Conservation (phyloP, 306 rosid genomes). For the Acacia melanoxylon region DNA sequence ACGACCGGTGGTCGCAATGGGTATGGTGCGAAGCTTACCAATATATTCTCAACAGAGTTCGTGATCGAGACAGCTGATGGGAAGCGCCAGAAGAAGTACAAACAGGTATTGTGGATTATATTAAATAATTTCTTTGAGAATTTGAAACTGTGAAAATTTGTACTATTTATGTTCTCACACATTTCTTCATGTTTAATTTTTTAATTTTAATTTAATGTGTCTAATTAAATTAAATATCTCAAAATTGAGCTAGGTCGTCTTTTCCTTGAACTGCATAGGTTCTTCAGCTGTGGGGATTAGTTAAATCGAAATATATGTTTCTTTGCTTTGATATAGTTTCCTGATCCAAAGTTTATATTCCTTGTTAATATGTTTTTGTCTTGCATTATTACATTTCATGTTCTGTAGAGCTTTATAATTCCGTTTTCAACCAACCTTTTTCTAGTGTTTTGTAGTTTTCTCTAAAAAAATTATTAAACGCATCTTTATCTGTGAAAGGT, state of each 20-base stretch:
- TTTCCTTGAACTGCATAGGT: neutral
- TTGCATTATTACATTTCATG: neutral
- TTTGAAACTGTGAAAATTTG: neutral
- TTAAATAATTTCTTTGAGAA: neutral
- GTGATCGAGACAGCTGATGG: slow-evolving; percentile 94
- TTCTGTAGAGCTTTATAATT: neutral
- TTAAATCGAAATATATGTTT: neutral
- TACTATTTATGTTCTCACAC: neutral
- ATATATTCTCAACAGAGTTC: slow-evolving; percentile 86
- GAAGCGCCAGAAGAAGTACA: slow-evolving; percentile 75
- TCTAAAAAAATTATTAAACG: neutral
- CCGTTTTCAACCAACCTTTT: neutral
- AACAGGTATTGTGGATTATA: slow-evolving; percentile 55
- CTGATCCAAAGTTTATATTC: neutral
- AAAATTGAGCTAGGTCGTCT: neutral
- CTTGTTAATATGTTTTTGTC: neutral
- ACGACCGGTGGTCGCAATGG: slow-evolving; percentile 96
- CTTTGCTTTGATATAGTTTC: neutral
- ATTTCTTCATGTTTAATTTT: neutral
- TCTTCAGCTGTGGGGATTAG: neutral
- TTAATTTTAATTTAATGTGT: neutral
- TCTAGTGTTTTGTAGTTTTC: neutral
- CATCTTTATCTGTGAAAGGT: slow-evolving; percentile 46
- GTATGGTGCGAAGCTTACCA: slow-evolving; percentile 92
- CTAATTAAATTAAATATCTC: neutral